These are phyloP conservation scores for Circinella minor DNA, from an alignment of 371 early-diverging fungal species.

Conservation along the genomic window DNA sequence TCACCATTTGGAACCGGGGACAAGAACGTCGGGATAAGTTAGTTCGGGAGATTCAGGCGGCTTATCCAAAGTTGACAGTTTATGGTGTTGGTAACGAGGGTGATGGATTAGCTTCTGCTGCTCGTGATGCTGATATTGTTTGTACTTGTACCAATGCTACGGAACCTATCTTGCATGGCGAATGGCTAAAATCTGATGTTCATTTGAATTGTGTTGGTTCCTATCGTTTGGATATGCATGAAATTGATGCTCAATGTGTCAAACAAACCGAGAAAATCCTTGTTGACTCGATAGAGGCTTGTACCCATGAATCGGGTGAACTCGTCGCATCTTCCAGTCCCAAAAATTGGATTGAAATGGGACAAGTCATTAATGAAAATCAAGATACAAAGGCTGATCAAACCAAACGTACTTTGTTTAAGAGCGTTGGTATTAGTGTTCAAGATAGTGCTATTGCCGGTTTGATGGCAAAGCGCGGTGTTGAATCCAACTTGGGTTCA, in stretches of 20 bases:
- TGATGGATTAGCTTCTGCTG: constrained; percentile 39
- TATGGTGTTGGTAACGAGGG: constrained; percentile 33
- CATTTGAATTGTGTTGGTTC: constrained; percentile 70
- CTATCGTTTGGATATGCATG: constrained; percentile 64
- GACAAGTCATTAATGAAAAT: constrained; percentile 33
- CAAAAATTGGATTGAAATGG: constrained; percentile 51
- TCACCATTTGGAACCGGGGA: constrained; percentile 61
- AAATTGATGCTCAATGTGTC: constrained; percentile 57
- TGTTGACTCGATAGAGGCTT: constrained; percentile 60
- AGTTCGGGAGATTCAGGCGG: constrained; percentile 33
- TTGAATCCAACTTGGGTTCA: constrained; percentile 41
- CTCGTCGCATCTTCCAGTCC: constrained; percentile 50
- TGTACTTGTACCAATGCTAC: constrained; percentile 65
- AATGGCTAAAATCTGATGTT: constrained; percentile 54
- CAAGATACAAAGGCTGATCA: constrained; percentile 18
- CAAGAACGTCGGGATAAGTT: constrained; percentile 44
- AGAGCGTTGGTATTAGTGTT: constrained; percentile 68
- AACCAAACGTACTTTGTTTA: constrained; percentile 51
- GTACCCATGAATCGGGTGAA: constrained; percentile 63
- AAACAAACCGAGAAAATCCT: constrained; percentile 39
- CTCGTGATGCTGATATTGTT: constrained; percentile 57
- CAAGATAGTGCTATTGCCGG: constrained; percentile 68
- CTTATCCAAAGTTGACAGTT: constrained; percentile 33
- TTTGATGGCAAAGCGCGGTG: constrained; percentile 51
- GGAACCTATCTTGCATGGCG: constrained; percentile 53